Evolutionary conservation across 495 filamentous ascomycete species (phyloP).

Genomic region (Neurospora discreta): DNA sequence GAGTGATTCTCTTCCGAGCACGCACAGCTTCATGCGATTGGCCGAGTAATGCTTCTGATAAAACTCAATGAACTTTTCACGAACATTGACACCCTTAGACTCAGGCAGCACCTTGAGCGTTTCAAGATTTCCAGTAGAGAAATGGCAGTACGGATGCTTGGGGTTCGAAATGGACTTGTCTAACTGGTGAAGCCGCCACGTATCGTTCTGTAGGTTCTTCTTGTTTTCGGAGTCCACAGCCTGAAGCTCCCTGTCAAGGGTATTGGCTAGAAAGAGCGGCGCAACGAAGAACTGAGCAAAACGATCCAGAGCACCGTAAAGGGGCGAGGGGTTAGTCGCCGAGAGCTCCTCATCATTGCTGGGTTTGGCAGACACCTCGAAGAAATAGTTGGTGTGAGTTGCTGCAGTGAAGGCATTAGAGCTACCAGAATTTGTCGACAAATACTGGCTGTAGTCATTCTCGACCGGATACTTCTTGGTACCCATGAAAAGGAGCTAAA

Average conservation of each 20-base stretch:
- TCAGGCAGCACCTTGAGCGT: conserved; percentile 79
- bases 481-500: conserved; percentile 92
- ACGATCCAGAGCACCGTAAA: conserved; percentile 84
- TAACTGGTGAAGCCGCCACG: conserved; percentile 86
- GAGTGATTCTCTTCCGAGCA: conserved; percentile 78
- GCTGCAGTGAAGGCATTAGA: conserved; percentile 93
- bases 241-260: conserved; percentile 79
- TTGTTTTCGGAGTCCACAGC: conserved; percentile 99
- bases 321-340: conserved; percentile 50
- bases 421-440: conserved; percentile 75
- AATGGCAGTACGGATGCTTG: conserved; percentile 88
- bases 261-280: conserved; percentile 81
- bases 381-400: conserved; percentile 96
- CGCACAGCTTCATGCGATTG: conserved; percentile 91
- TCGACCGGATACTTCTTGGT: conserved; percentile 96
- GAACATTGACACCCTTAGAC: conserved; percentile 71
- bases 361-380: conserved; percentile 76
- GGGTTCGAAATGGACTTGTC: conserved; percentile 85
- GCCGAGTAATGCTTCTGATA: conserved; percentile 87
- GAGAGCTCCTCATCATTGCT: conserved; percentile 41
- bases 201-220: conserved; percentile 95
- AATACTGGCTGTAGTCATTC: conserved; percentile 91
- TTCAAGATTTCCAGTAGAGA: conserved; percentile 88
- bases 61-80: conserved; percentile 90
- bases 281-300: conserved; percentile 97